Conservation (phyloP, 2,329 filamentous ascomycete species). For the Talaromyces funiculosus region DNA sequence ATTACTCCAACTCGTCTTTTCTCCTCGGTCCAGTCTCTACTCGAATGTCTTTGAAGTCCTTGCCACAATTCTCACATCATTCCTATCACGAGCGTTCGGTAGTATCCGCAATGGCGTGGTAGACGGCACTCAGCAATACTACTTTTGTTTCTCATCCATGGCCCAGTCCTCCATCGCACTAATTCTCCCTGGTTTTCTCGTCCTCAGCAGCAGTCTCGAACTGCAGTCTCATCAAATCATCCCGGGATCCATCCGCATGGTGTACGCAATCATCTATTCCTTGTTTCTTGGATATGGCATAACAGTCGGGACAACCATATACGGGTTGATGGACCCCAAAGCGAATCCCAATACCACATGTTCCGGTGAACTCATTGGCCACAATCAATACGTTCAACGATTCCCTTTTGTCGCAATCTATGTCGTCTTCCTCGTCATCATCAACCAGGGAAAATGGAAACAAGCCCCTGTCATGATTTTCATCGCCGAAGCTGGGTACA, state of each 20-base stretch:
- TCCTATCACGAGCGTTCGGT: conserved; percentile 62
- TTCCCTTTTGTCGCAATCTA: conserved; percentile 71
- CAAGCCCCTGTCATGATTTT: conserved; percentile 70
- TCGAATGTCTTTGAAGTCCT: conserved; percentile 61
- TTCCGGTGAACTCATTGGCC: conserved; percentile 43
- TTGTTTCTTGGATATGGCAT: conserved; percentile 68
- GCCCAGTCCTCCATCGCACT: conserved; percentile 69
- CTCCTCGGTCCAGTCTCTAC: conserved; percentile 64
- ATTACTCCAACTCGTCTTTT: conserved; percentile 66
- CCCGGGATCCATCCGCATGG: conserved; percentile 66
- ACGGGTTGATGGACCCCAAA: conserved; percentile 54
- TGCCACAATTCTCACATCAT: conserved; percentile 61
- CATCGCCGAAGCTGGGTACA: conserved; percentile 68
- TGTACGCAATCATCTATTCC: conserved; percentile 69
- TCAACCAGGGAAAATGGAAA: conserved; percentile 76
- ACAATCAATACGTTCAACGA: conserved; percentile 42
- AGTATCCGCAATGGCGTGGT: conserved; percentile 50
- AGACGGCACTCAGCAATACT: conserved; percentile 25
- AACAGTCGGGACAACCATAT: conserved; percentile 60
- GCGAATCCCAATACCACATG: conserved; percentile 49
- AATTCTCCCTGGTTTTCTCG: conserved; percentile 65
- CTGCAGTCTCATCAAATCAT: conserved; percentile 65
- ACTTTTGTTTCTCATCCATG: conserved; percentile 67
- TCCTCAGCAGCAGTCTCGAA: conserved; percentile 58
- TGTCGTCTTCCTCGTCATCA: conserved; percentile 66